Conservation (phyloP, 2,329 filamentous ascomycete genomes). For the Verticillium zaregamsianum region DNA sequence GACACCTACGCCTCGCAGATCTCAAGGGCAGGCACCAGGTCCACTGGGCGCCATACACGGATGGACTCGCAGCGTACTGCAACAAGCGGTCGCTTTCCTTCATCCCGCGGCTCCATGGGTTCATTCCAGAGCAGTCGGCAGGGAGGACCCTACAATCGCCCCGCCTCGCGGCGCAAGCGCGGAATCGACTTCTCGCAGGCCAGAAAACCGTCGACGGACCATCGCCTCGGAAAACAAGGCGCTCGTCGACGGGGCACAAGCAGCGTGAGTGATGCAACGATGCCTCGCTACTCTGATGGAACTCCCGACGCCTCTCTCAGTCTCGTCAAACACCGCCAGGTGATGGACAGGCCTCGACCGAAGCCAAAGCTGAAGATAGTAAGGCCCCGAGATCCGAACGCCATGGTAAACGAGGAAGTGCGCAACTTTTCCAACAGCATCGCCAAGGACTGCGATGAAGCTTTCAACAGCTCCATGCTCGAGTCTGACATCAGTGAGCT, state of each 20-base stretch:
- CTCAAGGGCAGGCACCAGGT: constrained; percentile 30
- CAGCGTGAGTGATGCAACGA: neutral
- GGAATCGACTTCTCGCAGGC: constrained; percentile 51
- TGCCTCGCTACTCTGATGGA: neutral
- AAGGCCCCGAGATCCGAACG: constrained; percentile 9
- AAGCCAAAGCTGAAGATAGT: constrained; percentile 19
- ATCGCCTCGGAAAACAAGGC: constrained; percentile 10
- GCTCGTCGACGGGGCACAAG: constrained; percentile 17
- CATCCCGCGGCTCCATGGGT: constrained; percentile 38
- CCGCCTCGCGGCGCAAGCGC: constrained; percentile 43
- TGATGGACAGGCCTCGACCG: neutral
- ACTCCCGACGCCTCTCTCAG: neutral
- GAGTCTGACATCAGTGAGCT: constrained; percentile 25
- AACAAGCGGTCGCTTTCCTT: constrained; percentile 22
- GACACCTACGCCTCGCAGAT: constrained; percentile 20
- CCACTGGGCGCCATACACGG: constrained; percentile 16
- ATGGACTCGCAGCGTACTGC: constrained; percentile 27
- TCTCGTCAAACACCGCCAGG: neutral
- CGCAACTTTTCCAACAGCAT: constrained; percentile 80
- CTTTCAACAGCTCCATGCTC: constrained; percentile 68
- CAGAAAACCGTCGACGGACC: constrained; percentile 28
- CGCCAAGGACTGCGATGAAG: constrained; percentile 81
- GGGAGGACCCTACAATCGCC: constrained; percentile 35
- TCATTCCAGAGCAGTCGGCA: constrained; percentile 46
- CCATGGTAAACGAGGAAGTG: constrained; percentile 65